Conservation (phyloP, 2,329 filamentous ascomycete species). For the Aspergillus udagawae region DNA sequence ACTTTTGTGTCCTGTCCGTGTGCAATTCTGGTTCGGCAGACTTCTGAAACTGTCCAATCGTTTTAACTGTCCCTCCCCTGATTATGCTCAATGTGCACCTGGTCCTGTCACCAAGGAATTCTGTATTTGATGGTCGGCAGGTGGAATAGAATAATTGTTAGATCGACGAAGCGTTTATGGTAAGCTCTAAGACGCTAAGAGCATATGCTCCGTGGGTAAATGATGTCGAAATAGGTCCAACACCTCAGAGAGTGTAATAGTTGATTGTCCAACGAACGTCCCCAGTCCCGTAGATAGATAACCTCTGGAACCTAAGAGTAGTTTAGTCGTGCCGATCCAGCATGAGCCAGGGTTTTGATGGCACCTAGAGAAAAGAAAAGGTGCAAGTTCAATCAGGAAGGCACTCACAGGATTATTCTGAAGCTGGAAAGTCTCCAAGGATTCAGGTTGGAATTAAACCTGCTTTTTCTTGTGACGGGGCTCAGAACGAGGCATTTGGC, state of each 20-base stretch:
- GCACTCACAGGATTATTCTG: neutral
- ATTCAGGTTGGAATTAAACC: neutral
- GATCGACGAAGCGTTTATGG: neutral
- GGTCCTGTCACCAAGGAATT: neutral
- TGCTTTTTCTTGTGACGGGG: neutral
- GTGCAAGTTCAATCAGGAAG: neutral
- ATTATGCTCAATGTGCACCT: neutral
- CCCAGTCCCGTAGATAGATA: neutral
- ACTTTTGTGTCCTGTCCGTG: neutral
- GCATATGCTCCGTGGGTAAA: neutral
- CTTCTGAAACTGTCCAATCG: neutral
- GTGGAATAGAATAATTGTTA: neutral
- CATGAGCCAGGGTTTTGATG: neutral
- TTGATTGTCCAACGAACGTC: neutral
- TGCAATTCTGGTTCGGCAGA: neutral
- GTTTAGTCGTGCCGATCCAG: neutral
- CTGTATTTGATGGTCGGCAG: neutral
- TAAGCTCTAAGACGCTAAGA: neutral
- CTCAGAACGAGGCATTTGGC: neutral
- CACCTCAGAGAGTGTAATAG: neutral
- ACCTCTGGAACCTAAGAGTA: neutral
- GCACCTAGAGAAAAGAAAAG: neutral
- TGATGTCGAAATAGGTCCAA: neutral
- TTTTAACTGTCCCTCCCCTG: neutral
- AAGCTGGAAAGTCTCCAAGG: neutral